Base-by-base conservation (phyloP, 2,329 filamentous ascomycete genomes). In the Periconia sp. region DNA sequence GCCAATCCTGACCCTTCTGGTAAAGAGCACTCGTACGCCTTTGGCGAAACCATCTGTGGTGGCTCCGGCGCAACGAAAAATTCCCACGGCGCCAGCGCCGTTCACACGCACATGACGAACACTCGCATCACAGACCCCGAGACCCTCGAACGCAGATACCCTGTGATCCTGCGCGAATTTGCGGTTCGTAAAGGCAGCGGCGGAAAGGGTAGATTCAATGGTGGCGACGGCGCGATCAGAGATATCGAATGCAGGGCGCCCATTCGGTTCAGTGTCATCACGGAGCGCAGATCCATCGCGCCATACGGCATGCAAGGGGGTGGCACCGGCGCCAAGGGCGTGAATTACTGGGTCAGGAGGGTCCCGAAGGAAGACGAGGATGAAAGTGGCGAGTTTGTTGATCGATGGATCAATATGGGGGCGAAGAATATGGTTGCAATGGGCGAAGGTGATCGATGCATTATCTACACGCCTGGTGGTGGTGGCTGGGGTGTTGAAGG, bases 301-400 rank as follows among this genome's bases (percentile, higher is more conserved):
- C 72, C 74, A 0, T 75, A 71, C 19, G 74, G 73, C 3, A 69
- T 74, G 67, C 58, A 58, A 1, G 72, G 72, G 1, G 72, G 74
- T 1, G 47, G 58, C 3, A 50, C 63, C 0, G 71, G 63, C 0
- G 47, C 49, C 42, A 60, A 53, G 15, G 73, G 69, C 1, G 46
- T 56, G 40, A 73, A 74, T 15, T 65, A 59, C 19, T 67, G 58
- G 0, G 70, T 70, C 45, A 58, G 59, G 53, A 65, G 49, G 30
- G 17, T 18, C 47, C 42, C 14, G 27, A 48, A 27, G 43, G 41
- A n/a, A 30, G 33, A 47, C 20, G 31, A 45, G 15, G 23, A 52
- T 30, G 33, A 37, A 27, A 27, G 23, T 37, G 10, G 15, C 3
- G 44, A 30, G 14, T 31, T 46, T 35, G 27, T 18, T 15, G 55